Evolutionary conservation across 225 moss, liverwort and hornwort species (phyloP), one percentile per base, ranked within the genome.

Genomic region (Asterella californica): DNA sequence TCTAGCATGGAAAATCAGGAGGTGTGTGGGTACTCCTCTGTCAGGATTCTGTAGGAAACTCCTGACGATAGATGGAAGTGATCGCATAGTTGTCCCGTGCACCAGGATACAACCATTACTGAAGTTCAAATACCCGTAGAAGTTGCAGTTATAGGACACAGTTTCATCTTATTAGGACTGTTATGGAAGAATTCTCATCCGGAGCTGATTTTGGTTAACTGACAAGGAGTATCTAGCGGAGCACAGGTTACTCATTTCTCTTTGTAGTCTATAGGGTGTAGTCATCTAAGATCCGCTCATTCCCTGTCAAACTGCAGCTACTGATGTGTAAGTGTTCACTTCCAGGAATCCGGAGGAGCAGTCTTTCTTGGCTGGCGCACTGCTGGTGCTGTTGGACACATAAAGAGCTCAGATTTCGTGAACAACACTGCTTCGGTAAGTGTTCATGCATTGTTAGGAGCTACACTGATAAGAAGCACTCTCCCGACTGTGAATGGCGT

Each of bases 301-400:
- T 62, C 29, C 25, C n/a, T 24, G 57, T 15, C 0, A 57, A 22
- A n/a, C n/a, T n/a, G n/a, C n/a, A n/a, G n/a, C 6, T 69, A 22
- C 18, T 38, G 19, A 38, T 38, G n/a, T 19, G 34, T 3, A 69
- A 9, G 3, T 25, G 22, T 71, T 55, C 3, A 12, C 3, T 55
- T 57, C 32, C 83, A 95, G 94, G 84, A 85, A 72, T 89, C 91
- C 64, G 94, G 94, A 84, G 94, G 92, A 78, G 94, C 91, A 0
- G 80, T 95, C 33, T 81, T 90, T 33, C 78, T 95, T 15, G 92
- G 92, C 32, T 95, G 89, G 85, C 71, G 86, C 5, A 85, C 90
- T 15, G 84, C 87, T 66, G 94, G 94, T 12, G 81, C 92, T 74
- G 88, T 88, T 57, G 92, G 85, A 5, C 88, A 89, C 10, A 80